A percentile compares a stretch with the other conserved stretches of the same genome.
Conservation (phyloP, 768 basidiomycete species). For the Suillus subaureus region DNA sequence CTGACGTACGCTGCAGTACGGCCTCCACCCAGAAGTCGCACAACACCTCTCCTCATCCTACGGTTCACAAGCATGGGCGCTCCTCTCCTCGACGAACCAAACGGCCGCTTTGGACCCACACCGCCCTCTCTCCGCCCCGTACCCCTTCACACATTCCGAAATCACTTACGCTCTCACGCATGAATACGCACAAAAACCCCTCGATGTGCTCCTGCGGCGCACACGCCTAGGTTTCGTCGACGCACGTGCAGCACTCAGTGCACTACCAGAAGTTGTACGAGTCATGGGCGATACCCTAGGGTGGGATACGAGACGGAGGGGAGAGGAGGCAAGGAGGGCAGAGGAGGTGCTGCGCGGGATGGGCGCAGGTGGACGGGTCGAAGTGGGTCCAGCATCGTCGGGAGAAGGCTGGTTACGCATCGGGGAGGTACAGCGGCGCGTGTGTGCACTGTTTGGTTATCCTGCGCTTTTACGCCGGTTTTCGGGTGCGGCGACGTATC, state of each 20-base stretch:
- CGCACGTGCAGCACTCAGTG: slow-evolving; percentile 78
- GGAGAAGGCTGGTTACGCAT: slow-evolving; percentile 20
- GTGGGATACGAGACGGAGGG: slow-evolving; percentile 67
- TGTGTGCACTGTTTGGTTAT: neutral
- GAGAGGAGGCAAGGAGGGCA: slow-evolving; percentile 58
- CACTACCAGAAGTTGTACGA: slow-evolving; percentile 85
- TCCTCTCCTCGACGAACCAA: slow-evolving; percentile 78
- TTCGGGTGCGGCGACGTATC: slow-evolving; percentile 34
- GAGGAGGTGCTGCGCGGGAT: slow-evolving; percentile 78
- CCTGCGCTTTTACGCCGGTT: neutral
- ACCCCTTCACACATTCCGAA: slow-evolving; percentile 76
- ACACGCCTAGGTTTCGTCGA: slow-evolving; percentile 95
- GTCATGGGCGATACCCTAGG: slow-evolving; percentile 87
- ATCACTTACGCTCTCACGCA: slow-evolving; percentile 84
- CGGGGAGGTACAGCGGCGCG: neutral
- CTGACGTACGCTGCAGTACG: slow-evolving; percentile 56
- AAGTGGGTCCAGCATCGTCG: slow-evolving; percentile 18
- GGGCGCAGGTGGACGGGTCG: slow-evolving; percentile 47
- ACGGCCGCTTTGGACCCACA: slow-evolving; percentile 81
- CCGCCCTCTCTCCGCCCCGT: slow-evolving; percentile 67
- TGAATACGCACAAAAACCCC: slow-evolving; percentile 92
- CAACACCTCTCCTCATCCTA: slow-evolving; percentile 93
- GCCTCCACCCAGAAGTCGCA: slow-evolving; percentile 88
- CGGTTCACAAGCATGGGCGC: slow-evolving; percentile 96
- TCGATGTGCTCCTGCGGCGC: slow-evolving; percentile 91